Base-by-base conservation (phyloP, 345 rosid species). In the Odontarrhena argentea region DNA sequence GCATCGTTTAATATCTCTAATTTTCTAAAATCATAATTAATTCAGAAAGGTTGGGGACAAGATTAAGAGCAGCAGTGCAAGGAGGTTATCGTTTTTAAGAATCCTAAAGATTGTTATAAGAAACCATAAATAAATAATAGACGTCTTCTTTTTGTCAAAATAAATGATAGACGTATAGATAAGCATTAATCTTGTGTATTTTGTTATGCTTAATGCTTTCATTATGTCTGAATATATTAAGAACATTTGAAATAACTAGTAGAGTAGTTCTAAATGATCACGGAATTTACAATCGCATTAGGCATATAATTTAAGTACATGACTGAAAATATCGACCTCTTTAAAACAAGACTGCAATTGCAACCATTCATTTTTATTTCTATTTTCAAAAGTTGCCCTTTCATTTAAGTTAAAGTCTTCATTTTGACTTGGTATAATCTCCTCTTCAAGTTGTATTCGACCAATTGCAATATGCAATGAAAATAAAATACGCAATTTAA, bases 341-440 rank as follows among this genome's bases (percentile, higher is more conserved):
- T 51, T 13, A 42, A 34, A 57, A 18, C 46, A 34, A 36, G 42
- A 49, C 35, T 65, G 46, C 47, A 55, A 63, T 43, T 65, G 46
- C 47, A 55, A 63, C 69, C 69, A 71, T 71, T 48, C 65, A 9
- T 30, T 30, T 56, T 60, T 30, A 32, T 32, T 32, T 32, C 7
- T 32, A 32, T 65, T 24, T 14, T 8, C 55, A 66, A 51, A 43
- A 51, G 25, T 26, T 51, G 76, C 43, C 71, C 67, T 59, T 66
- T 66, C 71, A 43, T 73, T 3, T 35, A 25, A 43, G 58, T 45
- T 58, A 65, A 51, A 38, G 73, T 74, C 73, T 74, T 42, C 44
- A 32, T 55, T 37, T 54, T 74, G 73, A 74, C 77, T 60, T 30
- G 38, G 41, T 60, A 74, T 67, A 52, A 67, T 54, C 63, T 54